phyloP scores from a whole-genome alignment of 495 filamentous ascomycete species.

The Massariosphaeria phaeospora region DNA sequence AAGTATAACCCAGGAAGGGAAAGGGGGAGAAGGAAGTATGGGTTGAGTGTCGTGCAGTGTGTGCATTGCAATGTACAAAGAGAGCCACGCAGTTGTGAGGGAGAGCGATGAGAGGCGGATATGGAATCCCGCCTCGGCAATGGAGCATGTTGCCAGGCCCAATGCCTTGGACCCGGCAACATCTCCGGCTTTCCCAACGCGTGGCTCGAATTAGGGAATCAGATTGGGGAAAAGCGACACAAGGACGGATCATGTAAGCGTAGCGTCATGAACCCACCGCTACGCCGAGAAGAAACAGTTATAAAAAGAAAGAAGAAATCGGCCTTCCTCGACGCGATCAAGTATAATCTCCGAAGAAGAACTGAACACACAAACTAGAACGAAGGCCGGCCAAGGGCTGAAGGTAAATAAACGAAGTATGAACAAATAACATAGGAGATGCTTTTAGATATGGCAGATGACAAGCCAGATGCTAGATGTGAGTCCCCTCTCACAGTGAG shows the following conservation, averaged over 20 bases:
- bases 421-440: constrained; percentile 15
- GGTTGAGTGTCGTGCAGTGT: constrained; percentile 2
- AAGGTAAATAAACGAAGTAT: constrained; percentile 15
- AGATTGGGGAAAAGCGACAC: neutral
- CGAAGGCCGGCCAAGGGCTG: neutral
- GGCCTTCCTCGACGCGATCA: neutral
- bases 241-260: neutral
- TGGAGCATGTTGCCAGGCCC: neutral
- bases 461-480: neutral
- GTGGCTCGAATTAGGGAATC: neutral
- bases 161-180: neutral
- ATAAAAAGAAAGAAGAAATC: neutral
- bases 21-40: constrained; percentile 3
- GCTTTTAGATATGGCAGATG: constrained; percentile 16
- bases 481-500: neutral
- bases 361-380: neutral
- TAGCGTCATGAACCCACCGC: neutral
- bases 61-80: constrained; percentile 9
- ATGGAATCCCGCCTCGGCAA: neutral
- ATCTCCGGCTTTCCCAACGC: neutral
- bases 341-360: constrained; percentile 5
- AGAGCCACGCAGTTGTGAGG: neutral
- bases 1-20: neutral
- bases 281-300: neutral
- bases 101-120: neutral